Evolutionary conservation across 495 filamentous ascomycete species (phyloP), one percentile per base, ranked within the genome.

Genomic region (Clavariopsis aquatica): DNA sequence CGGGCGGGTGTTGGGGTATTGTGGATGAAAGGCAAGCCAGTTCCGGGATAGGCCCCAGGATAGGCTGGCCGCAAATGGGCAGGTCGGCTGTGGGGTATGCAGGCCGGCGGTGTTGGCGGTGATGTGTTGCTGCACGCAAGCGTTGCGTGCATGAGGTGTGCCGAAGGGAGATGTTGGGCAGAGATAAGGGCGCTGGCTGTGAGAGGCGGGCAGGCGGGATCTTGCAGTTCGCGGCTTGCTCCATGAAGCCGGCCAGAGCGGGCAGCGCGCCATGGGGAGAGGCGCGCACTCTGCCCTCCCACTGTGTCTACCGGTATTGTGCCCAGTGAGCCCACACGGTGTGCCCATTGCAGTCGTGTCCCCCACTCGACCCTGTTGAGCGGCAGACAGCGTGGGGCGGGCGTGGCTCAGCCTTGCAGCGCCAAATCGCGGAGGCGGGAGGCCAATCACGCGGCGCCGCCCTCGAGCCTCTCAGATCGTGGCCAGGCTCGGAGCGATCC

Each of bases 81-180:
- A 60, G 29, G 56, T 46, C 47, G 15, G 2, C 47, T 66, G 63
- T 66, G 63, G 63, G 63, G 63, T 66, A 65, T 53, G 56, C 63
- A 56, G 57, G 19, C n/a, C 13, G 49, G 22, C 2, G 61, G 52
- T 36, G 60, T 20, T 41, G 49, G 22, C 2, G 61, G 52, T 36
- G 60, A 34, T 41, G 60, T 64, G 34, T 20, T 51, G 52, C 60
- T 63, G 61, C 52, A 64, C 43, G 43, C n/a, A 56, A 41, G 57
- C 27, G 51, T 19, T 49, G 38, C 61, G 27, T 58, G 53, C 61
- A 49, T 49, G 34, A 24, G 20, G 28, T 22, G 6, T 19, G 51
- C 28, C n/a, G n/a, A 20, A 27, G 6, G 7, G 24, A 7, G 29
- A 19, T 43, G 24, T 41, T n/a, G 41, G 38, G 61, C n/a, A 46